Evolutionary conservation across 345 rosid genomes (phyloP).

Genomic region (Eucalyptus decipiens): DNA sequence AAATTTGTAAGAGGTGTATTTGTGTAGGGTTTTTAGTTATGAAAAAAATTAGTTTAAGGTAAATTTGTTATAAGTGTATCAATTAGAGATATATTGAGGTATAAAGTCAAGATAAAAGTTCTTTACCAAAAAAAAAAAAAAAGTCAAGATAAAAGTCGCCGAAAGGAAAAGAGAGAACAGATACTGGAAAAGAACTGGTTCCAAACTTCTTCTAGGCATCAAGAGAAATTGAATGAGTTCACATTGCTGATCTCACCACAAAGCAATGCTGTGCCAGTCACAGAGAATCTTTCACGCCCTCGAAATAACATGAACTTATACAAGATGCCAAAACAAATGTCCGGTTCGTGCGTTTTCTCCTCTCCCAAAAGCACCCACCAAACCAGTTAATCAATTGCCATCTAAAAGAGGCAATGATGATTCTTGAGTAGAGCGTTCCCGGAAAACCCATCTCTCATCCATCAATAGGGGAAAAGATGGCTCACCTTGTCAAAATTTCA

Average conservation of each 20-base stretch:
- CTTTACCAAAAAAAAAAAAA: too few species aligned
- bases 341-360: background rate
- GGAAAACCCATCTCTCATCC: background rate
- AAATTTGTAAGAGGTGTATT: too few species aligned
- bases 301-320: background rate
- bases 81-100: background rate
- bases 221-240: background rate
- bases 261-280: background rate
- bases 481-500: background rate
- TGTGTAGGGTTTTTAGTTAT: background rate
- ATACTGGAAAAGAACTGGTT: background rate
- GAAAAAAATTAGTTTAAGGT: too few species aligned
- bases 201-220: background rate
- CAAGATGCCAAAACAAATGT: background rate
- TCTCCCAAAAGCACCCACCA: background rate
- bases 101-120: background rate
- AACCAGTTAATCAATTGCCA: background rate
- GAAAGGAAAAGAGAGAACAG: background rate
- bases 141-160: background rate
- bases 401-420: background rate
- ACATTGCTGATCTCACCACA: background rate
- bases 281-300: background rate
- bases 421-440: background rate
- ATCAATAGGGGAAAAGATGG: background rate
- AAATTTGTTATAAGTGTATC: too few species aligned